Evolutionary conservation across 2,329 filamentous ascomycete species (phyloP).

Genomic region (Cryoendolithus antarcticus): DNA sequence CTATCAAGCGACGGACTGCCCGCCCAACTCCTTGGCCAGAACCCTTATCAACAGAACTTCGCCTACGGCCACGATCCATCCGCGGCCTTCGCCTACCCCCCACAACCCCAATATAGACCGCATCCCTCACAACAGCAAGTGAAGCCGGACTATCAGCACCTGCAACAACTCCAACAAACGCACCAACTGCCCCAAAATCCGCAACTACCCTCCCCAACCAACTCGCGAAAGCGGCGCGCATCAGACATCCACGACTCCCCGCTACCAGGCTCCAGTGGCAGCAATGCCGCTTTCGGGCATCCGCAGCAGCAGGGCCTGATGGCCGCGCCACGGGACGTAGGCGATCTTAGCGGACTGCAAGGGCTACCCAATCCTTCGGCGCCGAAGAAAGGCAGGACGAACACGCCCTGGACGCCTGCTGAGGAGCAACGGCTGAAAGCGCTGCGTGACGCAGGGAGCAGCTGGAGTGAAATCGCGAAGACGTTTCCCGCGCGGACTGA

Average conservation of each 20-base stretch:
- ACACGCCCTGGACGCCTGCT: constrained; percentile 92
- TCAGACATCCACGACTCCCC: constrained; percentile 21
- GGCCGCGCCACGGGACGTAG: constrained; percentile 7
- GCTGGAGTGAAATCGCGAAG: constrained; percentile 98
- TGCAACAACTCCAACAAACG: constrained; percentile 20
- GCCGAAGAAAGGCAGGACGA: constrained; percentile 90
- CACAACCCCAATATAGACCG: constrained; percentile 13
- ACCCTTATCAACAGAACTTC: constrained; percentile 20
- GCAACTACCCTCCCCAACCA: constrained; percentile 18
- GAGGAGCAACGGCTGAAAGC: constrained; percentile 87
- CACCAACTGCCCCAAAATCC: constrained; percentile 21
- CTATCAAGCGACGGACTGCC: constrained; percentile 18
- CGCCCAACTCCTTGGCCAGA: constrained; percentile 10
- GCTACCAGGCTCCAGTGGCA: constrained; percentile 18
- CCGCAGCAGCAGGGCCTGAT: constrained; percentile 12
- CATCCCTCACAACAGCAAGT: constrained; percentile 12
- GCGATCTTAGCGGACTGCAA: constrained; percentile 18
- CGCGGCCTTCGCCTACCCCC: constrained; percentile 15
- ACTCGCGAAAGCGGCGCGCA: constrained; percentile 24
- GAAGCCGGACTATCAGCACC: constrained; percentile 7
- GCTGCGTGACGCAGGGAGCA: constrained; percentile 85
- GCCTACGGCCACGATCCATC: constrained; percentile 17
- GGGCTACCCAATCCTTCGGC: constrained; percentile 34
- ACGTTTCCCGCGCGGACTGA: constrained; percentile 90
- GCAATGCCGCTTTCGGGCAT: constrained; percentile 17